Conservation (phyloP, 306 rosid species). For the Vicia faba region DNA sequence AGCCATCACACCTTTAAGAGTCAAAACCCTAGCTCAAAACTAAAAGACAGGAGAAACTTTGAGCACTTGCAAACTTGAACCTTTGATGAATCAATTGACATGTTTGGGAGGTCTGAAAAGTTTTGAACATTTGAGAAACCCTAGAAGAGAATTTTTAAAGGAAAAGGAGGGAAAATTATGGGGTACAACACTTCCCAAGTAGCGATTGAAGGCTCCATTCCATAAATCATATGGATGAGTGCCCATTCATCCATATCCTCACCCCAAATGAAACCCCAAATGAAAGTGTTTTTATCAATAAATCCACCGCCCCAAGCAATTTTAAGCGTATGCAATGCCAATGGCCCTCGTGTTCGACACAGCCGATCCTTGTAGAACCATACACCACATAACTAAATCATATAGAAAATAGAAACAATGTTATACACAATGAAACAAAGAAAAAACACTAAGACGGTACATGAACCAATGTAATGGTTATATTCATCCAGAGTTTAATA, state of each 20-base stretch:
- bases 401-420: slow-evolving; percentile 19
- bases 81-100: too few species aligned
- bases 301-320: slow-evolving; percentile 95
- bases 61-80: too few species aligned
- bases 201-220: slow-evolving; percentile 90
- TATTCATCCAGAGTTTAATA: not conserved
- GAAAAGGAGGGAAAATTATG: too few species aligned
- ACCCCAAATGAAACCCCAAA: too few species aligned
- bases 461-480: not conserved
- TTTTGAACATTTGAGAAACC: too few species aligned
- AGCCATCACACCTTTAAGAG: too few species aligned
- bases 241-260: slow-evolving; percentile 99
- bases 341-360: slow-evolving; percentile 86
- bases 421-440: slow-evolving; percentile 32
- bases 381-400: slow-evolving; percentile 71
- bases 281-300: slow-evolving; percentile 90
- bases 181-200: slow-evolving; percentile 99
- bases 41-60: too few species aligned
- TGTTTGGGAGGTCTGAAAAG: too few species aligned
- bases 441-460: slow-evolving; percentile 20
- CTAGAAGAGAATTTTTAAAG: too few species aligned
- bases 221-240: slow-evolving; percentile 92
- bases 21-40: too few species aligned
- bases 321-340: slow-evolving; percentile 71
- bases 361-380: slow-evolving; percentile 88